These are phyloP conservation scores for Sphaerulina musiva DNA, from an alignment of 2,329 filamentous ascomycete genomes.

Conservation along the genomic window DNA sequence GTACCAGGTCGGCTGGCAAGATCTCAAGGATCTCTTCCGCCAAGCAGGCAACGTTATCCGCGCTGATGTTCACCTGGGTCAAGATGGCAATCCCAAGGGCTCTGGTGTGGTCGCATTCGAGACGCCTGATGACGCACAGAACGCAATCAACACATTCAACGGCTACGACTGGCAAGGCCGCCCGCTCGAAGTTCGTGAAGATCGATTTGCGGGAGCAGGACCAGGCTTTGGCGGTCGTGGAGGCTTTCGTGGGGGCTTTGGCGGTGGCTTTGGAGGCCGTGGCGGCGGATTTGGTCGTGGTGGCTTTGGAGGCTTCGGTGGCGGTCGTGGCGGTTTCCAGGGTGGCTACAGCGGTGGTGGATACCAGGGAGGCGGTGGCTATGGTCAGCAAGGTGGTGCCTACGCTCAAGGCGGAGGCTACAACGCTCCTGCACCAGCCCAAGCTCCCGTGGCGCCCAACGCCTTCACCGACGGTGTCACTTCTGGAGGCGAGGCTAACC, in stretches of 20 bases:
- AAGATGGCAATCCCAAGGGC: slow-evolving; percentile 89
- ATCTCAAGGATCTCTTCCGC: slow-evolving; percentile 96
- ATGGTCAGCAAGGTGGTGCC: slow-evolving; percentile 49
- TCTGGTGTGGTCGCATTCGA: slow-evolving; percentile 97
- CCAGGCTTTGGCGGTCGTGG: slow-evolving; percentile 36
- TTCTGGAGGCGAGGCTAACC: slow-evolving; percentile 72
- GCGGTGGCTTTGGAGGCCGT: slow-evolving; percentile 35
- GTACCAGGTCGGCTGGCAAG: slow-evolving; percentile 97
- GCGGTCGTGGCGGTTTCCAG: slow-evolving; percentile 50
- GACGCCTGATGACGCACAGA: slow-evolving; percentile 86
- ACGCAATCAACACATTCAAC: slow-evolving; percentile 95
- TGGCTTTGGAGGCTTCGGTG: slow-evolving; percentile 56
- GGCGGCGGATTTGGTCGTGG: slow-evolving; percentile 46
- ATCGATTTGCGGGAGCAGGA: slow-evolving; percentile 70
- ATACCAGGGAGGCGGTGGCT: slow-evolving; percentile 53
- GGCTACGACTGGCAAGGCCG: slow-evolving; percentile 98
- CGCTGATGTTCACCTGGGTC: slow-evolving; percentile 87
- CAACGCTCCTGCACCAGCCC: slow-evolving; percentile 43
- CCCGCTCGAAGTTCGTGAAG: slow-evolving; percentile 86
- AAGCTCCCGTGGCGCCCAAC: slow-evolving; percentile 54
- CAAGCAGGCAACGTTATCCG: slow-evolving; percentile 90
- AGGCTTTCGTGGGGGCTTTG: slow-evolving; percentile 40
- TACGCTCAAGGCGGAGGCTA: slow-evolving; percentile 36
- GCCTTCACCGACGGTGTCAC: slow-evolving; percentile 91
- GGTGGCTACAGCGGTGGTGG: slow-evolving; percentile 39